These are phyloP conservation scores for Echinochloa phyllopogon DNA, from an alignment of 176 grass and related monocot species.

Conservation along the genomic window DNA sequence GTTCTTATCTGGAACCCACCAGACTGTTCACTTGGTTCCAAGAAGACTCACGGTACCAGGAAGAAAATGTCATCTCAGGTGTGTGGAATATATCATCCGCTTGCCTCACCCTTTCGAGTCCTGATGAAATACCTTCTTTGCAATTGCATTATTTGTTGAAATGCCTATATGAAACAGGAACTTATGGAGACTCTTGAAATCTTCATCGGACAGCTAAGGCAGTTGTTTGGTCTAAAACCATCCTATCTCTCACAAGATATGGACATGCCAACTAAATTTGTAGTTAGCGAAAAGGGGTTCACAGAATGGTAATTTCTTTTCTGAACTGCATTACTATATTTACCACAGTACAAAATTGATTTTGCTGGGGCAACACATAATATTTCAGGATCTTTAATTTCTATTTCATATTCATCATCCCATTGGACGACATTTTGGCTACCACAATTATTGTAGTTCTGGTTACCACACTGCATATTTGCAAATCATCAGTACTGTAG, in stretches of 20 bases:
- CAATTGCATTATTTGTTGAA: constrained; percentile 35
- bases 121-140: constrained; percentile 32
- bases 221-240: constrained; percentile 85
- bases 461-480: neutral
- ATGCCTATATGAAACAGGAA: constrained; percentile 69
- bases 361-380: neutral
- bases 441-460: neutral
- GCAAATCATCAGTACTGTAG: neutral
- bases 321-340: constrained; percentile 9
- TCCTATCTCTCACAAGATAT: constrained; percentile 58
- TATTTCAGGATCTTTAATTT: neutral
- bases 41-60: constrained; percentile 29
- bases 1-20: constrained; percentile 94
- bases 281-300: constrained; percentile 86
- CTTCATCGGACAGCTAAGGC: constrained; percentile 88
- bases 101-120: neutral
- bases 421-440: constrained; percentile 12
- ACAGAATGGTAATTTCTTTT: constrained; percentile 77
- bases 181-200: constrained; percentile 83
- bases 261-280: constrained; percentile 57
- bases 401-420: neutral
- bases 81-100: constrained; percentile 30
- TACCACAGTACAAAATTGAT: neutral
- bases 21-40: constrained; percentile 56
- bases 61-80: constrained; percentile 78